A percentile compares a stretch with the other conserved stretches of the same genome.
Evolutionary conservation across 257 asterid genomes (phyloP).

Genomic region (Capsicum rhomboideum): DNA sequence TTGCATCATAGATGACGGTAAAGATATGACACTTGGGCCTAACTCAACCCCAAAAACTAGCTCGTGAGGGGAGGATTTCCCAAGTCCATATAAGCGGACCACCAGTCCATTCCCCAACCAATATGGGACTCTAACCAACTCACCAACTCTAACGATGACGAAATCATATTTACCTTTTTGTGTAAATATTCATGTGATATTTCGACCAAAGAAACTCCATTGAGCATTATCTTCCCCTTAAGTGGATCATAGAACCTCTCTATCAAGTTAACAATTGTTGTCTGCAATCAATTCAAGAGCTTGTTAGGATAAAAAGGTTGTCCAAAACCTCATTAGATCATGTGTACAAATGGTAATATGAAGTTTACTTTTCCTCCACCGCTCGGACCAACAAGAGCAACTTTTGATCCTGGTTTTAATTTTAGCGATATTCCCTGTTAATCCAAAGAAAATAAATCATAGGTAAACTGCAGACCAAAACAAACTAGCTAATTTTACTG

Average conservation of each 20-base stretch:
- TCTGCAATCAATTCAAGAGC: constrained; percentile 32
- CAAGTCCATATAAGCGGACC: no score
- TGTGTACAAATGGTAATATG: not conserved
- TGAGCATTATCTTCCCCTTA: constrained; percentile 52
- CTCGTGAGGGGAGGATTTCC: no score
- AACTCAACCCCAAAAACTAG: no score
- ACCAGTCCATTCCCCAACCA: no score
- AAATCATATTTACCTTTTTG: constrained; percentile 36
- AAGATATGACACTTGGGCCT: no score
- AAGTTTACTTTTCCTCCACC: constrained; percentile 82
- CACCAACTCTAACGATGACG: no score
- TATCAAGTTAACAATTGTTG: constrained; percentile 80
- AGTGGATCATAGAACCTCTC: constrained; percentile 76
- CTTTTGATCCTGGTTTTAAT: constrained; percentile 61
- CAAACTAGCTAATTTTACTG: no score
- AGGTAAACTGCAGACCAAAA: not conserved
- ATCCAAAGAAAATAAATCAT: not conserved
- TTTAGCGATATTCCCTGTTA: constrained; percentile 57
- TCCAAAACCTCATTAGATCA: not conserved
- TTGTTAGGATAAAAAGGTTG: not conserved
- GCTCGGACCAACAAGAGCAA: constrained; percentile 84
- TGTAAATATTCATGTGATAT: constrained; percentile 58
- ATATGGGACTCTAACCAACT: no score
- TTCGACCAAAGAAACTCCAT: constrained; percentile 67
- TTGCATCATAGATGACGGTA: not conserved